Evolutionary conservation across 2,329 filamentous ascomycete species (phyloP).

Genomic region (Fusarium sp.): DNA sequence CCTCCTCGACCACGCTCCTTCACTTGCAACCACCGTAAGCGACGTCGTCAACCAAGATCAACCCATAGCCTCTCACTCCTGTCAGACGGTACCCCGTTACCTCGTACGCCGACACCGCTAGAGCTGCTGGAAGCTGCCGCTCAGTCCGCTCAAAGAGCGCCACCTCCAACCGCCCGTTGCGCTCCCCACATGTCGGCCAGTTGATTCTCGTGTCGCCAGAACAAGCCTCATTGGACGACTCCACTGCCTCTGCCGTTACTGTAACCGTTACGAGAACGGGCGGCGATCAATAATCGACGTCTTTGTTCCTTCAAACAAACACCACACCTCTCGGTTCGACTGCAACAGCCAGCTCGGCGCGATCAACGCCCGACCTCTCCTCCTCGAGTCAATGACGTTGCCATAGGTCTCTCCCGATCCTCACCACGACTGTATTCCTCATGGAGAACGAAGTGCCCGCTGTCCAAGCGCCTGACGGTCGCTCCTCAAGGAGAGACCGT

Average conservation of each 20-base stretch:
- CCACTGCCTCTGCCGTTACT: conserved; percentile 41
- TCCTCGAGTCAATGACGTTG: conserved; percentile 47
- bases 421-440: conserved; percentile 34
- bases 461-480: conserved; percentile 53
- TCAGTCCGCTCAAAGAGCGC: conserved; percentile 37
- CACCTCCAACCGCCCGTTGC: conserved; percentile 41
- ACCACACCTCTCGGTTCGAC: conserved; percentile 18
- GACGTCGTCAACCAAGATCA: neutral
- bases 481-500: conserved; percentile 62
- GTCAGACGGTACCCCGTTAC: conserved; percentile 15
- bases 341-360: conserved; percentile 27
- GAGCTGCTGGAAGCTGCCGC: conserved; percentile 23
- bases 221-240: conserved; percentile 46
- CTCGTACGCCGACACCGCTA: conserved; percentile 19
- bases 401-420: conserved; percentile 29
- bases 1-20: conserved; percentile 7
- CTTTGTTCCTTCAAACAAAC: conserved; percentile 22
- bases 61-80: neutral
- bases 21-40: conserved; percentile 5
- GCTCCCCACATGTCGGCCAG: conserved; percentile 46
- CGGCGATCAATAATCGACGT: conserved; percentile 26
- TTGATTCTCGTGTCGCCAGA: conserved; percentile 45
- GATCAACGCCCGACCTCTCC: conserved; percentile 26
- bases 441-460: conserved; percentile 61
- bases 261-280: conserved; percentile 34